Evolutionary conservation across 2,329 filamentous ascomycete species (phyloP).

Genomic region (Colletotrichum sp.): DNA sequence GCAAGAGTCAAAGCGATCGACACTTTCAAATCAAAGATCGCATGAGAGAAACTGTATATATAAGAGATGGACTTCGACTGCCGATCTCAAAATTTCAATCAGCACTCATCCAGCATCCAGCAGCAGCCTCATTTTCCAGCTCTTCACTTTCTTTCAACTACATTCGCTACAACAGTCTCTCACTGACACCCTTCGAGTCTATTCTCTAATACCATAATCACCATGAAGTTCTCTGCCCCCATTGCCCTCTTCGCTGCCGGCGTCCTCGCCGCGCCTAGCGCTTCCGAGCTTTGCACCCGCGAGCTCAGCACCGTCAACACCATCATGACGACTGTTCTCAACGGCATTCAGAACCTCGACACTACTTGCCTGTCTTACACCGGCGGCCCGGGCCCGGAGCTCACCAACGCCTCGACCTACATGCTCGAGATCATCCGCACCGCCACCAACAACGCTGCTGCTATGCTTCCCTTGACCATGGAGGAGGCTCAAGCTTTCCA

Average conservation of each 20-base stretch:
- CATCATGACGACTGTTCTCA: constrained; percentile 19
- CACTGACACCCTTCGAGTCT: neutral
- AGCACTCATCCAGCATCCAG: neutral
- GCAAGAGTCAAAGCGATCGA: constrained; percentile 2
- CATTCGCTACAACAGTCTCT: neutral
- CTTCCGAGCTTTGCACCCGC: constrained; percentile 4
- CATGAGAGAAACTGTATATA: constrained; percentile 5
- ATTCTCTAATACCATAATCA: neutral
- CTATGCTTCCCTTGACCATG: constrained; percentile 7
- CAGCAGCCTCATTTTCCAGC: neutral
- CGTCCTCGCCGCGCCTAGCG: neutral
- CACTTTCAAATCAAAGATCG: neutral
- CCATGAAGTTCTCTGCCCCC: constrained; percentile 12
- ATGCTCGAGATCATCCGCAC: constrained; percentile 17
- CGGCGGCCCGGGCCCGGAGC: constrained; percentile 7
- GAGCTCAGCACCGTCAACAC: constrained; percentile 13
- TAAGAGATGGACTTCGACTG: neutral
- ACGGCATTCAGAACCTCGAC: constrained; percentile 9
- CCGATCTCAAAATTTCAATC: neutral
- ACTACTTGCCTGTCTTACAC: constrained; percentile 1
- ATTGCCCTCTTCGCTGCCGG: constrained; percentile 12
- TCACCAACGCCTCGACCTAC: neutral
- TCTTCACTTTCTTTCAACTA: neutral
- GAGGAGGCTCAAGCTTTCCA: constrained; percentile 21
- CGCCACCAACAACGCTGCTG: constrained; percentile 15